Base-by-base conservation (phyloP, 2,329 filamentous ascomycete genomes). In the Epichloe festucae region DNA sequence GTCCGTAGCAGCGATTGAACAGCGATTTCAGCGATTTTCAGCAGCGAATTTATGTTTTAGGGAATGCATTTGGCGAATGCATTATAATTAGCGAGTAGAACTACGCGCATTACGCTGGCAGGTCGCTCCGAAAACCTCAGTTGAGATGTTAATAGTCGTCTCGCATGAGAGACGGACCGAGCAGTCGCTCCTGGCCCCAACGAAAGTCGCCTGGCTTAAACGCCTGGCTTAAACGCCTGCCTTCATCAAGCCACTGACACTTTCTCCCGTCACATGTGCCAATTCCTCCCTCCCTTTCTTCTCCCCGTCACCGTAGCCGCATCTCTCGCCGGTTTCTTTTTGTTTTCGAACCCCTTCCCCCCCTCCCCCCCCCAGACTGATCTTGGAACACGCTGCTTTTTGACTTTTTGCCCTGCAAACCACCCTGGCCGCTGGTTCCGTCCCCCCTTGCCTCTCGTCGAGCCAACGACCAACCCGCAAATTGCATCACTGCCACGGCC, bases 401-500 rank as follows among this genome's bases (percentile, higher is more conserved):
- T 21, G 3, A 10, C 15, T 40, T 50, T 35, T 34, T 21, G 6
- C 31, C 31, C 41, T 14, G 40, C 35, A 49, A 17, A 21, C 39
- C 35, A 43, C 40, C 19, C 35, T 49, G 14, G 42, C 34, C 4
- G 14, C 38, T 48, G 23, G 23, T 27, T 46, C 43, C 7, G 21
- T 40, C 43, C 11, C 43, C 11, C 31, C 39, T 36, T 27, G 23
- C 21, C 31, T 49, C 41, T 49, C 42, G 21, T 36, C 27, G 21
- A 42, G 44, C 39, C 39, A 27, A 43, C 39, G n/a, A 12, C 43
- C 38, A 36, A 15, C 7, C 40, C 43, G 11, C 46, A 36, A 36
- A 41, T 44, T 51, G 46, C 49, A 42, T 46, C 49, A 46, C 41
- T 48, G n/a, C 11, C 19, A 38, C 41, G 31, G 15, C 47, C 23